Percentiles rank a stretch among this genome's conserved stretches.
phyloP scores from a whole-genome alignment of 345 rosid genomes.

The Litchi chinensis region DNA sequence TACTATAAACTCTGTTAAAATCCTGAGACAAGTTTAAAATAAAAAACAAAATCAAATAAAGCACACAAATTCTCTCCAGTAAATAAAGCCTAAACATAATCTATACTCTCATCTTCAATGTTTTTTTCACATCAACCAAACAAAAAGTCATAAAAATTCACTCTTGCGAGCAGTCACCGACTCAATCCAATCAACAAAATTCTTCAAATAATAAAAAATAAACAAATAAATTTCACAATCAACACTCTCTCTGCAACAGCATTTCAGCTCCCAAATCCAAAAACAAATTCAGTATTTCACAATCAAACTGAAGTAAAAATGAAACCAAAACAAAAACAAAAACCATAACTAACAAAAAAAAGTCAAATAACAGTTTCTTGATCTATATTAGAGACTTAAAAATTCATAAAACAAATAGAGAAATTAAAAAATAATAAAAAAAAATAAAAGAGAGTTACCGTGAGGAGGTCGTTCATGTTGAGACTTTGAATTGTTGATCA shows the following conservation, averaged over 20 bases:
- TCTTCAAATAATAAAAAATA: not conserved
- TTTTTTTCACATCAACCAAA: slow-evolving; percentile 8
- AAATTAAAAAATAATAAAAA: not conserved
- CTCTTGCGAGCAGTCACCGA: not conserved
- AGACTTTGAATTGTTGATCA: slow-evolving; percentile 2
- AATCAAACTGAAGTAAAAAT: not conserved
- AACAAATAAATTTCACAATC: too few species aligned
- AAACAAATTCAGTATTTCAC: not conserved
- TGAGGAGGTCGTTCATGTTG: slow-evolving; percentile 52
- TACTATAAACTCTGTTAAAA: not conserved
- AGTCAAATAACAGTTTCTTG: not conserved
- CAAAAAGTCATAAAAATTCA: slow-evolving; percentile 2
- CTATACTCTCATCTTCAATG: not conserved
- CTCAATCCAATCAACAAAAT: slow-evolving; percentile 3
- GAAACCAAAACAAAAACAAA: not conserved
- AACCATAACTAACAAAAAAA: not conserved
- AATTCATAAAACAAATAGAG: not conserved
- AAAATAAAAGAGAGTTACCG: slow-evolving; percentile 28
- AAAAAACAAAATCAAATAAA: not conserved
- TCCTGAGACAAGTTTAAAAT: not conserved
- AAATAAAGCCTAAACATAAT: not conserved
- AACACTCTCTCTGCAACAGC: not conserved
- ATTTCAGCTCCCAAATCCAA: not conserved
- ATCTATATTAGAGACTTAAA: not conserved
- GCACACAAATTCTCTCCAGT: not conserved